Conservation (phyloP, 2,329 filamentous ascomycete genomes). For the Calonectria pteridis region DNA sequence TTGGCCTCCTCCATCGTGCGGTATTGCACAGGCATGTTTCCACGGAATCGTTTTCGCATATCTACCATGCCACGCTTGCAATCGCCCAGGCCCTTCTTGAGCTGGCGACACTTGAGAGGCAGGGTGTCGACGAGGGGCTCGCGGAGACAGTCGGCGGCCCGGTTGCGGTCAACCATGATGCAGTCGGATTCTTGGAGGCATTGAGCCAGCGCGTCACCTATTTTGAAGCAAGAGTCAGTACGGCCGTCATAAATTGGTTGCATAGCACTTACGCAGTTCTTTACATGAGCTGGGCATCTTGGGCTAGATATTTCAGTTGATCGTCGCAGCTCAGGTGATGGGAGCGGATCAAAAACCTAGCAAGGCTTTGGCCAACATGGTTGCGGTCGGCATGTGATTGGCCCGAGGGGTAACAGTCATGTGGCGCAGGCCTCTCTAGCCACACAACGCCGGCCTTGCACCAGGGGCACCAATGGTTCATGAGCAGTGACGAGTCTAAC, state of each 20-base stretch:
- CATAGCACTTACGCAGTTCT: constrained; percentile 82
- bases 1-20: constrained; percentile 69
- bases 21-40: constrained; percentile 86
- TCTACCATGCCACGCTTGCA: constrained; percentile 97
- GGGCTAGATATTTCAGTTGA: constrained; percentile 36
- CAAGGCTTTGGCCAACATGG: constrained; percentile 32
- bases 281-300: constrained; percentile 95
- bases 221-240: constrained; percentile 11
- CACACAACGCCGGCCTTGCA: not conserved
- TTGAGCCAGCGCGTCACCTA: constrained; percentile 91
- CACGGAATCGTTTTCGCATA: constrained; percentile 98
- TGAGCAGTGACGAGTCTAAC: not conserved
- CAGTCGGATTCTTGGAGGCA: constrained; percentile 98
- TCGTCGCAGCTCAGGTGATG: constrained; percentile 37
- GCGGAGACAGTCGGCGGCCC: constrained; percentile 88
- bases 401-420: constrained; percentile 16
- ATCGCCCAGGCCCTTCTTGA: constrained; percentile 92
- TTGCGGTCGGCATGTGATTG: constrained; percentile 47
- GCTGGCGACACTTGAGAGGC: constrained; percentile 89
- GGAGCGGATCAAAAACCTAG: constrained; percentile 31
- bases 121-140: constrained; percentile 84
- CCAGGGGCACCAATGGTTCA: not conserved
- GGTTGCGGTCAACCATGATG: constrained; percentile 91
- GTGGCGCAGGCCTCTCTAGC: constrained; percentile 20
- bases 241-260: not conserved